Percentiles rank a stretch among this genome's conserved stretches.
These are phyloP conservation scores for Podospora pseudocomata DNA, from an alignment of 495 filamentous ascomycete species.

Conservation along the genomic window DNA sequence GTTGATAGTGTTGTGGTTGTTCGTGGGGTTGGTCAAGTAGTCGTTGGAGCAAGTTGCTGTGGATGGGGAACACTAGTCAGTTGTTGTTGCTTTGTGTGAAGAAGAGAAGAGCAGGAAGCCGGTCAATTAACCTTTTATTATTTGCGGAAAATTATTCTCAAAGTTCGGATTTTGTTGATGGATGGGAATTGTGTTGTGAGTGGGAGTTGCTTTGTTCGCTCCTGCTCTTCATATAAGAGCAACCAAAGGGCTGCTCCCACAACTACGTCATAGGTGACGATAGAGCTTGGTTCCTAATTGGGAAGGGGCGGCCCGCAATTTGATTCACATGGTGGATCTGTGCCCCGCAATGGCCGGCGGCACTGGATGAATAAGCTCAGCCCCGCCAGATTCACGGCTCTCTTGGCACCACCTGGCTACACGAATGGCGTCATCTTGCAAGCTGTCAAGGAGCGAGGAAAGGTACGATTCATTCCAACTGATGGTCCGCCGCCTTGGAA, in stretches of 20 bases:
- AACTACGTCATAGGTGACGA: constrained; percentile 31
- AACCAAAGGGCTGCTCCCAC: constrained; percentile 1
- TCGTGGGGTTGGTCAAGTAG: background rate
- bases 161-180: constrained; percentile 1
- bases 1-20: background rate
- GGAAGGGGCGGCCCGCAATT: constrained; percentile 1
- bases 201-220: background rate
- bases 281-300: constrained; percentile 17
- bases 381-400: background rate
- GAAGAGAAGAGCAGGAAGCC: background rate
- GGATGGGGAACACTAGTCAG: background rate
- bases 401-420: background rate
- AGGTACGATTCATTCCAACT: background rate
- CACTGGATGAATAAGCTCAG: background rate
- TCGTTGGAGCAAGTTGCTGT: background rate
- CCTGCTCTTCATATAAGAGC: constrained; percentile 6
- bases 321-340: background rate
- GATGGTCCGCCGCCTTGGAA: background rate
- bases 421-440: background rate
- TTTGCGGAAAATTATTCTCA: background rate
- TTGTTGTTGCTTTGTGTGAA: background rate
- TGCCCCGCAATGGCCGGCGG: background rate
- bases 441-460: background rate
- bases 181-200: constrained; percentile 1
- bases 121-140: background rate